phyloP scores from a whole-genome alignment of 2,329 filamentous ascomycete genomes.

The Cadophora gregata region DNA sequence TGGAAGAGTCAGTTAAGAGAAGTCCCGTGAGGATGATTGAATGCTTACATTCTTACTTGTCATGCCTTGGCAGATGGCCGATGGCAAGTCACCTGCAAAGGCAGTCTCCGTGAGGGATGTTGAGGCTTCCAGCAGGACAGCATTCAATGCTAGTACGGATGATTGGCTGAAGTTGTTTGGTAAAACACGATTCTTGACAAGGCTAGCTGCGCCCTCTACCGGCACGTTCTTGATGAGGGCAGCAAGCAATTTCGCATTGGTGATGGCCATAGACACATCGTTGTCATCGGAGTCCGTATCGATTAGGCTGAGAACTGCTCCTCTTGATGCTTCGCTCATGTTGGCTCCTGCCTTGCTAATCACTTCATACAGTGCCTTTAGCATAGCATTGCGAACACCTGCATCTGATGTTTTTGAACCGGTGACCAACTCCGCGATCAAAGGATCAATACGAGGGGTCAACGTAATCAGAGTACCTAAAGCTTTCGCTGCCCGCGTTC shows the following conservation, averaged over 20 bases:
- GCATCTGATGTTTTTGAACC: slow-evolving; percentile 88
- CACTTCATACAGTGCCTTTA: slow-evolving; percentile 95
- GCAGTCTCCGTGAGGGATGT: slow-evolving; percentile 68
- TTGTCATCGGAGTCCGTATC: slow-evolving; percentile 80
- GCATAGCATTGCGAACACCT: slow-evolving; percentile 93
- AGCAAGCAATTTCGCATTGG: slow-evolving; percentile 87
- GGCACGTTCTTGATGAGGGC: slow-evolving; percentile 88
- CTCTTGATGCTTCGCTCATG: slow-evolving; percentile 90
- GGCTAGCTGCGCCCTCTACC: slow-evolving; percentile 64
- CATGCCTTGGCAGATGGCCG: slow-evolving; percentile 82
- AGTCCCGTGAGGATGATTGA: not conserved
- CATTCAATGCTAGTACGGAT: slow-evolving; percentile 86
- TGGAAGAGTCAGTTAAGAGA: slow-evolving; percentile 47
- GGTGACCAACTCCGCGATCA: slow-evolving; percentile 91
- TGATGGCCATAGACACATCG: slow-evolving; percentile 82
- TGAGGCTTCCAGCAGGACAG: slow-evolving; percentile 82
- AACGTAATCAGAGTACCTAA: slow-evolving; percentile 94
- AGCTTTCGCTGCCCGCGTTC: slow-evolving; percentile 89
- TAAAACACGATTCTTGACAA: slow-evolving; percentile 77
- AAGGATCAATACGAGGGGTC: slow-evolving; percentile 91
- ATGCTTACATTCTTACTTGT: slow-evolving; percentile 72
- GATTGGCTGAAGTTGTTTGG: slow-evolving; percentile 76
- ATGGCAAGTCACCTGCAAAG: slow-evolving; percentile 75
- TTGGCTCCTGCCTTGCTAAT: slow-evolving; percentile 92
- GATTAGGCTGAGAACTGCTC: slow-evolving; percentile 86